Conservation (phyloP, 805 yeast genomes). For the Metschnikowia reukaufii region DNA sequence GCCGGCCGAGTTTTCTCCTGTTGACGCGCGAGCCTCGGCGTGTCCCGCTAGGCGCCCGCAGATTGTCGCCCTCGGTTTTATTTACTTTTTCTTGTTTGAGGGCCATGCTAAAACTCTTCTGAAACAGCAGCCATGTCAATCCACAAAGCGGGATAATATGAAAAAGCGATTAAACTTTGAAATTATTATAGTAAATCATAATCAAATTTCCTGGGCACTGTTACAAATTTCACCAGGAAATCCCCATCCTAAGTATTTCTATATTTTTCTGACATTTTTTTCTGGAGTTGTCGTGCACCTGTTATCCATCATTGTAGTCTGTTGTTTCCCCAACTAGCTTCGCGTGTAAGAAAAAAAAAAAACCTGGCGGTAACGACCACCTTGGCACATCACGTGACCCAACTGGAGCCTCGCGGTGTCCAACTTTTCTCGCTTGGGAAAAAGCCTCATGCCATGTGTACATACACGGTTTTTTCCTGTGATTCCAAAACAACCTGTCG, state of each 20-base stretch:
- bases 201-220: too few species aligned
- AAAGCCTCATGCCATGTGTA: slow-evolving; percentile 14
- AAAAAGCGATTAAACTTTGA: too few species aligned
- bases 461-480: slow-evolving; percentile 14
- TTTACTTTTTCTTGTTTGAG: too few species aligned
- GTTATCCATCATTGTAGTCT: not conserved
- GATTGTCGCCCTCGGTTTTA: too few species aligned
- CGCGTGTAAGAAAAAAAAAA: not conserved
- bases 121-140: too few species aligned
- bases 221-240: too few species aligned
- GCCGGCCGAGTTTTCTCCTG: too few species aligned
- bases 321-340: not conserved
- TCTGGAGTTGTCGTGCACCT: not conserved
- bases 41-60: not conserved
- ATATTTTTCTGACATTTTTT: too few species aligned
- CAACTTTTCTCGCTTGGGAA: slow-evolving; percentile 13
- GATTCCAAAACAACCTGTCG: not conserved
- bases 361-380: not conserved
- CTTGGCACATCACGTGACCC: slow-evolving; percentile 7
- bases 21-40: not conserved
- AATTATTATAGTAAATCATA: too few species aligned
- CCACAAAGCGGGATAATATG: too few species aligned
- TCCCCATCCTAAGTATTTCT: too few species aligned
- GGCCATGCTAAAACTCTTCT: too few species aligned
- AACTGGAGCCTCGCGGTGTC: slow-evolving; percentile 13